Evolutionary conservation across 2,329 filamentous ascomycete species (phyloP).

Genomic region (Pestalotiopsis sp.): DNA sequence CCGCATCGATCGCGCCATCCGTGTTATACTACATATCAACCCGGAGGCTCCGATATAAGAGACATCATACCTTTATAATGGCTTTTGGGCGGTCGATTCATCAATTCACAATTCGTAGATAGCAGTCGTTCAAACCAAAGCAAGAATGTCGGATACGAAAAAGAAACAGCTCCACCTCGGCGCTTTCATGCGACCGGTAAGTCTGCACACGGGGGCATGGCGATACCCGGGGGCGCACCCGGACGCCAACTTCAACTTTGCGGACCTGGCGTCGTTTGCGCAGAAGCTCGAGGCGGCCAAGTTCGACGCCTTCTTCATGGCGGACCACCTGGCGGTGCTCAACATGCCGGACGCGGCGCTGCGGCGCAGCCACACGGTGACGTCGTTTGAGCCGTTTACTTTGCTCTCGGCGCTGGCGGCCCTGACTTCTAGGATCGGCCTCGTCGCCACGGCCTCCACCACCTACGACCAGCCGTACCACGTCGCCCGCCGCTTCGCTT

Average conservation of each 20-base stretch:
- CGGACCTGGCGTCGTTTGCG: slow-evolving; percentile 55
- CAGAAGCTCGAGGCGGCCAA: slow-evolving; percentile 56
- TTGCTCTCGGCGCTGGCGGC: slow-evolving; percentile 51
- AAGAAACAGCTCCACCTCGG: slow-evolving; percentile 53
- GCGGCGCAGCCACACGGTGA: slow-evolving; percentile 60
- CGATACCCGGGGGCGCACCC: slow-evolving; percentile 56
- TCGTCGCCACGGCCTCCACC: slow-evolving; percentile 56
- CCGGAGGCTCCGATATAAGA: background rate
- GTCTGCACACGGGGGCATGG: slow-evolving; percentile 59
- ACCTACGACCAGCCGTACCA: slow-evolving; percentile 59
- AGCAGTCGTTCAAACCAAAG: background rate
- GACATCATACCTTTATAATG: slow-evolving; percentile 12
- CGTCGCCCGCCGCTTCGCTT: slow-evolving; percentile 55
- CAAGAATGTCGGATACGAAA: slow-evolving; percentile 23
- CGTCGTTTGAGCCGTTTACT: slow-evolving; percentile 60
- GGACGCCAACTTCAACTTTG: slow-evolving; percentile 61
- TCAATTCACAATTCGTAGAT: background rate
- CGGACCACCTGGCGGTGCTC: slow-evolving; percentile 55
- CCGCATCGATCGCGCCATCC: slow-evolving; percentile 25
- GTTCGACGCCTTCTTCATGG: slow-evolving; percentile 61
- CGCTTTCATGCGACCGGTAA: slow-evolving; percentile 62
- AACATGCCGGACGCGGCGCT: slow-evolving; percentile 61
- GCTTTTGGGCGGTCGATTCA: no score
- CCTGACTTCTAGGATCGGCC: slow-evolving; percentile 52
- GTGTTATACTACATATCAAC: background rate